phyloP scores from a whole-genome alignment of 2,329 filamentous ascomycete genomes.

The Aspergillus pseudotamarii region DNA sequence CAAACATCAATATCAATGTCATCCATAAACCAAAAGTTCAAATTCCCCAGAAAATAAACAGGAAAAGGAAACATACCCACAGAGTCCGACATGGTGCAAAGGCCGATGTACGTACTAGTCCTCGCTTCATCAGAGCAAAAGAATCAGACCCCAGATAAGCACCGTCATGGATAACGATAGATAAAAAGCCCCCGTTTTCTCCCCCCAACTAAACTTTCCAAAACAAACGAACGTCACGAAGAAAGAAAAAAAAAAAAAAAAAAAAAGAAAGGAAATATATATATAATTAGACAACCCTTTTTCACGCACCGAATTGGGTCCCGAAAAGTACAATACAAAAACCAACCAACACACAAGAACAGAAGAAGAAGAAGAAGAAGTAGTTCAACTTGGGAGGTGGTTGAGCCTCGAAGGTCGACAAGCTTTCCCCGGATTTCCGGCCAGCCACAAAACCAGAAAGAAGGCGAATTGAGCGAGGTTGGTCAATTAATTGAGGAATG shows the following conservation, averaged over 20 bases:
- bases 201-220: neutral
- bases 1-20: slow-evolving; percentile 1
- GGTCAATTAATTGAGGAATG: neutral
- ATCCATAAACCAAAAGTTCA: neutral
- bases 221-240: neutral
- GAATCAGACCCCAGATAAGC: slow-evolving; percentile 29
- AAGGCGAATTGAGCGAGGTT: neutral
- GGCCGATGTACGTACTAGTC: slow-evolving; percentile 21
- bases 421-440: neutral
- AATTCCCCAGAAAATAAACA: neutral
- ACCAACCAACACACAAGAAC: neutral
- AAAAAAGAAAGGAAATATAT: neutral
- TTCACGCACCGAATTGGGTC: no score
- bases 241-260: no score
- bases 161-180: slow-evolving; percentile 28
- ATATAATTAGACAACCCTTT: neutral
- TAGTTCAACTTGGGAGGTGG: neutral
- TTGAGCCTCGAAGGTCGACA: neutral
- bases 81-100: slow-evolving; percentile 49
- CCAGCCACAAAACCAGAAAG: neutral
- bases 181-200: neutral
- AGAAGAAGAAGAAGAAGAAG: neutral
- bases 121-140: slow-evolving; percentile 38
- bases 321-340: no score
- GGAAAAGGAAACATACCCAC: slow-evolving; percentile 41